Conservation (phyloP, 2,329 filamentous ascomycete genomes). For the Neofusicoccum kwambonambiense region DNA sequence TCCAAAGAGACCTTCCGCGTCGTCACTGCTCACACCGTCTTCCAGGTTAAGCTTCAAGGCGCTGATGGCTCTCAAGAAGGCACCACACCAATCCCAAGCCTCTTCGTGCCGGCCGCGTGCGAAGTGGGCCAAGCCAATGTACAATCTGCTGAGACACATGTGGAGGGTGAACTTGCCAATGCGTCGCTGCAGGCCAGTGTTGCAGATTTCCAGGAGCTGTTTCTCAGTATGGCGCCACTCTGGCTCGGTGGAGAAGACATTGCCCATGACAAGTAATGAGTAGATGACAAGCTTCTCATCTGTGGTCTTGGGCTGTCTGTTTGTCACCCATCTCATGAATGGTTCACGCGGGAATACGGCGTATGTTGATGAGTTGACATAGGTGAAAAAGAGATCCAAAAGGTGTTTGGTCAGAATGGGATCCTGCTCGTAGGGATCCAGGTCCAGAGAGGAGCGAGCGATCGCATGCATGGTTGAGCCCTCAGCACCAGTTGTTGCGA, state of each 20-base stretch:
- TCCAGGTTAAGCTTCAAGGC: slow-evolving; percentile 66
- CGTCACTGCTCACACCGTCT: slow-evolving; percentile 44
- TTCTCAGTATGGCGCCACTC: slow-evolving; percentile 48
- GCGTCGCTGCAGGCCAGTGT: slow-evolving; percentile 24
- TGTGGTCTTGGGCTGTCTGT: slow-evolving; percentile 47
- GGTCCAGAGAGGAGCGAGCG: not conserved
- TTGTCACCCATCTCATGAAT: slow-evolving; percentile 56
- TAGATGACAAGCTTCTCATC: slow-evolving; percentile 62
- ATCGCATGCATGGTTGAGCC: slow-evolving; percentile 1
- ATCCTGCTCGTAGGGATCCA: slow-evolving; percentile 56
- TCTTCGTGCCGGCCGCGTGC: slow-evolving; percentile 59
- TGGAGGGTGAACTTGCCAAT: slow-evolving; percentile 59
- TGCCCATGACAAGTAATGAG: slow-evolving; percentile 57
- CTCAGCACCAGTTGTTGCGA: not conserved
- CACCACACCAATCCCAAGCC: slow-evolving; percentile 63
- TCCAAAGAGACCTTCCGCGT: slow-evolving; percentile 51
- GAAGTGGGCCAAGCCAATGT: slow-evolving; percentile 66
- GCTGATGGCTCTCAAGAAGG: slow-evolving; percentile 59
- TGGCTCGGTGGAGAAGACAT: slow-evolving; percentile 52
- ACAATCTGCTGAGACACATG: slow-evolving; percentile 65
- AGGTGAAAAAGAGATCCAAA: slow-evolving; percentile 57
- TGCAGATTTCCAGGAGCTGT: slow-evolving; percentile 5
- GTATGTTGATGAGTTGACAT: slow-evolving; percentile 55
- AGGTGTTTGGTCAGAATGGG: slow-evolving; percentile 52
- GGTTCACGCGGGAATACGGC: slow-evolving; percentile 55